Evolutionary conservation across 306 rosid genomes (phyloP).

Genomic region (Acacia melanoxylon): DNA sequence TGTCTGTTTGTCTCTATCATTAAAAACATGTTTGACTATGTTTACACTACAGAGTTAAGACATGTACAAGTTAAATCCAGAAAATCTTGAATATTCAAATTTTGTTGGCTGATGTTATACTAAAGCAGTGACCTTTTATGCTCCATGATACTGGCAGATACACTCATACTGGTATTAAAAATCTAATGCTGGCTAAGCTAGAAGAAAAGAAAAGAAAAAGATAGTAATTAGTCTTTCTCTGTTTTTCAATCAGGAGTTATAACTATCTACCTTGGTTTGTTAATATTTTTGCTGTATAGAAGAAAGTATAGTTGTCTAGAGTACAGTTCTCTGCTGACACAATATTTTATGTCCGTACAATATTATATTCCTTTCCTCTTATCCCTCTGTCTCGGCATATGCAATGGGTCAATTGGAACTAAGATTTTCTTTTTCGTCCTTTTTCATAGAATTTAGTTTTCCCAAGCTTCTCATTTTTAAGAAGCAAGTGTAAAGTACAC

Average conservation of each 20-base stretch:
- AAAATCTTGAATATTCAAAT: background rate
- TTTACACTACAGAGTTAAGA: background rate
- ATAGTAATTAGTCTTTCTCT: too few species aligned
- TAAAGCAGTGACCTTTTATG: background rate
- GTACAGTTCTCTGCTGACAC: background rate
- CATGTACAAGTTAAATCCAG: background rate
- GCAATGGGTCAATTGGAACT: conserved; percentile 1
- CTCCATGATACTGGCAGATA: background rate
- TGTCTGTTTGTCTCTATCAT: background rate
- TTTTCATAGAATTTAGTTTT: conserved; percentile 3
- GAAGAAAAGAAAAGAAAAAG: background rate
- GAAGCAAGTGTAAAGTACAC: background rate
- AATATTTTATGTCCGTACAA: background rate
- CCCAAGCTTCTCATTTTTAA: background rate
- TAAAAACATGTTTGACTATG: background rate
- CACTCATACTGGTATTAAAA: background rate
- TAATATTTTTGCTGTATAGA: background rate
- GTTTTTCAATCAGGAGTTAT: too few species aligned
- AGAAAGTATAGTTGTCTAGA: background rate
- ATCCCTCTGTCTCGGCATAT: background rate
- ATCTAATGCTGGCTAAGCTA: background rate
- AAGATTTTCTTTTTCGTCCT: background rate
- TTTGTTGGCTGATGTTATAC: background rate
- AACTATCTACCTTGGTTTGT: background rate
- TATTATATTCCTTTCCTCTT: background rate